These are phyloP conservation scores for Zoysia matrella DNA, from an alignment of 202 grass and related monocot genomes.

Conservation along the genomic window DNA sequence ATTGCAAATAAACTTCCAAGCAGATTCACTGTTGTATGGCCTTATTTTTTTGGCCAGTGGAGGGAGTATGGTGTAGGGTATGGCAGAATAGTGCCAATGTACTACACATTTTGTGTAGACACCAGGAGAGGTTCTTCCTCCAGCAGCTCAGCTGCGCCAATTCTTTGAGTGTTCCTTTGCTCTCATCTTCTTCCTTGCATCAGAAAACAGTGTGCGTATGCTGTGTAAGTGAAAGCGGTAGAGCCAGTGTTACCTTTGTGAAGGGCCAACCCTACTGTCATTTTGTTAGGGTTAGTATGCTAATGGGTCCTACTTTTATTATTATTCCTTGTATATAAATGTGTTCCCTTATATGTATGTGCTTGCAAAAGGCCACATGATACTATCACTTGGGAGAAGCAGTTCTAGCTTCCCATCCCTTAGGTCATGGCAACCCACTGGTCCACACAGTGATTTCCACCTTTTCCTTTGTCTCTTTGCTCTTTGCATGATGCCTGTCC, in stretches of 20 bases:
- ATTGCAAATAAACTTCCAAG: constrained; percentile 2
- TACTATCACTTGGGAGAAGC: constrained; percentile 21
- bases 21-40: neutral
- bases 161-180: too few relatives aligned
- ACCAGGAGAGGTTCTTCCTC: too few relatives aligned
- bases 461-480: constrained; percentile 57
- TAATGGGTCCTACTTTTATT: constrained; percentile 2
- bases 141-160: too few relatives aligned
- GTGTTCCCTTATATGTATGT: constrained; percentile 49
- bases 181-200: too few relatives aligned
- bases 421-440: constrained; percentile 38
- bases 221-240: too few relatives aligned
- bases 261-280: constrained; percentile 20
- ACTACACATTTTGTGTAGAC: too few relatives aligned
- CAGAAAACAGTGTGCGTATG: too few relatives aligned
- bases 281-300: constrained; percentile 37
- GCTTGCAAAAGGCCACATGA: constrained; percentile 31
- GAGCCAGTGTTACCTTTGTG: too few relatives aligned
- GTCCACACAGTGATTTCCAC: constrained; percentile 51
- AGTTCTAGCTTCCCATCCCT: constrained; percentile 19
- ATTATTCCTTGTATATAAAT: constrained; percentile 11
- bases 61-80: too few relatives aligned
- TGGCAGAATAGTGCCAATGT: too few relatives aligned
- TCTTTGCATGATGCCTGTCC: constrained; percentile 55
- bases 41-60: too few relatives aligned